Evolutionary conservation across 2,329 filamentous ascomycete genomes (phyloP).

Genomic region (Akanthomyces uredinophilus): DNA sequence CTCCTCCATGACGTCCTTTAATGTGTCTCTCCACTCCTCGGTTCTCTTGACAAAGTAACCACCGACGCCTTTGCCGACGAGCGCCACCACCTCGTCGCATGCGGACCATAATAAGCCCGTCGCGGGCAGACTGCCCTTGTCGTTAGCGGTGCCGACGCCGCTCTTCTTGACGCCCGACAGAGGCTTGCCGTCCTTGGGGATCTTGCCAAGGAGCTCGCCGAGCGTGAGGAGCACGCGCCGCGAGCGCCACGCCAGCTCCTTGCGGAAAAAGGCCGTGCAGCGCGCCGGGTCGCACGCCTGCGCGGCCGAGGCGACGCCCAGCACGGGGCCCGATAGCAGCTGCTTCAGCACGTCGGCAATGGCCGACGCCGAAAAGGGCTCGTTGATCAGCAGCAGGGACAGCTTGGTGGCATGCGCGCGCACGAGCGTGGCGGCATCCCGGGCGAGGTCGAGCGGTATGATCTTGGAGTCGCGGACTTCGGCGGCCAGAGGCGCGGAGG

Average conservation of each 20-base stretch:
- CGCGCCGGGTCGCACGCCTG: constrained; percentile 56
- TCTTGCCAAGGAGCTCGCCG: constrained; percentile 51
- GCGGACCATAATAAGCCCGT: constrained; percentile 80
- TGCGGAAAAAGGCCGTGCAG: constrained; percentile 60
- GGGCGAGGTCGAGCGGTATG: constrained; percentile 62
- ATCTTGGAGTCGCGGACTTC: constrained; percentile 25
- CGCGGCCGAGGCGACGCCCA: constrained; percentile 66
- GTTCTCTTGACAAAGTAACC: constrained; percentile 67
- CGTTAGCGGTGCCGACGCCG: constrained; percentile 32
- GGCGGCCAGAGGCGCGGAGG: constrained; percentile 14
- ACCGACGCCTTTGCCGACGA: constrained; percentile 63
- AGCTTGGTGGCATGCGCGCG: constrained; percentile 83
- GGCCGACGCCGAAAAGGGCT: constrained; percentile 78
- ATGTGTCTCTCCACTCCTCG: constrained; percentile 65
- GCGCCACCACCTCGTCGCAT: constrained; percentile 65
- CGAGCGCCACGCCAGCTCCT: constrained; percentile 57
- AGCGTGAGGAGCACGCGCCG: constrained; percentile 60
- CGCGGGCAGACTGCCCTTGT: constrained; percentile 52
- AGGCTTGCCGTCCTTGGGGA: constrained; percentile 55
- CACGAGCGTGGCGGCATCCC: constrained; percentile 67
- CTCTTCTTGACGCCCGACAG: constrained; percentile 28
- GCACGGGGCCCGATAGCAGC: constrained; percentile 67
- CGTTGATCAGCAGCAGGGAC: constrained; percentile 78
- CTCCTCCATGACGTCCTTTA: constrained; percentile 81
- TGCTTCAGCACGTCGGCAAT: constrained; percentile 65